A percentile compares a stretch with the other conserved stretches of the same genome.
phyloP scores from a whole-genome alignment of 106 monocot genomes.

The Allium sativum region DNA sequence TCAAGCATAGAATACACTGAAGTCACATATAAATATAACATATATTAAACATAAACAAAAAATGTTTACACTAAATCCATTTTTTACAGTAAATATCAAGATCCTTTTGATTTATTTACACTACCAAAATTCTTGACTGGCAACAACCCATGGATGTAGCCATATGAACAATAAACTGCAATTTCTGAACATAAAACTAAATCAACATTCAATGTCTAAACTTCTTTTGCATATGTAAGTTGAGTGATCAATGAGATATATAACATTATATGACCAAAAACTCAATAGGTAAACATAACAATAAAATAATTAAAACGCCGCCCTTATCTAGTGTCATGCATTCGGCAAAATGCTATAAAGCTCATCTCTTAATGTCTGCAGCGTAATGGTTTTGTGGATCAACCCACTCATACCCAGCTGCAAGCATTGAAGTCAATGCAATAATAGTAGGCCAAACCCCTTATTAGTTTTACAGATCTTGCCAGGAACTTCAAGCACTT shows the following conservation, averaged over 20 bases:
- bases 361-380: slow-evolving; percentile 41
- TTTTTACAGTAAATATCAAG: no score
- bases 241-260: slow-evolving; percentile 2
- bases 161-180: not conserved
- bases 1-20: no score
- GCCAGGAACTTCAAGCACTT: slow-evolving; percentile 28
- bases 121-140: no score
- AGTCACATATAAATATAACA: no score
- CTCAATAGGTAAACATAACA: not conserved
- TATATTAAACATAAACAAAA: no score
- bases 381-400: slow-evolving; percentile 35
- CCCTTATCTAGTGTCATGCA: slow-evolving; percentile 7
- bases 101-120: no score
- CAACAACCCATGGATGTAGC: no score
- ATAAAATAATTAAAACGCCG: not conserved
- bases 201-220: slow-evolving; percentile 3
- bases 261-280: slow-evolving; percentile 6
- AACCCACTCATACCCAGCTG: slow-evolving; percentile 47
- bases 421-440: slow-evolving; percentile 43
- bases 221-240: slow-evolving; percentile 4
- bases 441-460: slow-evolving; percentile 37
- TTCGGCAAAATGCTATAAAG: slow-evolving; percentile 35
- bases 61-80: no score
- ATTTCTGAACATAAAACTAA: slow-evolving; percentile 3
- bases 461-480: slow-evolving; percentile 34